A percentile compares a stretch with the other conserved stretches of the same genome.
Evolutionary conservation across 192 early-diverging fungal genomes (phyloP).

Genomic region (Anaeromyces robustus): DNA sequence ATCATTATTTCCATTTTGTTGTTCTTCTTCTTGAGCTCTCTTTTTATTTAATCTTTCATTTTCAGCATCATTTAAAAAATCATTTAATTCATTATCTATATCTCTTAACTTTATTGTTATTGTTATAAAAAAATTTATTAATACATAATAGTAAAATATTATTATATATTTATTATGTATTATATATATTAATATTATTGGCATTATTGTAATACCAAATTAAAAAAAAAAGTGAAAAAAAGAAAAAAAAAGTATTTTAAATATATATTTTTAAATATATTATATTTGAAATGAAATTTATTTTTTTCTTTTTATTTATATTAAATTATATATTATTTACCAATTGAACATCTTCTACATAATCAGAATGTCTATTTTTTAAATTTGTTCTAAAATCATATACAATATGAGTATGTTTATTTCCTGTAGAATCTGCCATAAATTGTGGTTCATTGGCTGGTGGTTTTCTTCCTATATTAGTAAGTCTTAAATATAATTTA

Average conservation of each 20-base stretch:
- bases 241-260: no score
- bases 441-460: neutral
- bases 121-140: no score
- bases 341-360: neutral
- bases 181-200: no score
- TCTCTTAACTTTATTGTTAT: neutral
- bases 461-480: neutral
- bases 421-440: neutral
- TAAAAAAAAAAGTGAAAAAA: no score
- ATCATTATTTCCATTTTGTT: no score
- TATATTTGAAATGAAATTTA: no score
- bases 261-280: no score
- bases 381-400: neutral
- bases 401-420: neutral
- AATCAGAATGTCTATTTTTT: neutral
- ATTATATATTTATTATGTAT: no score
- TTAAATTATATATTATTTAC: neutral
- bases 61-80: neutral
- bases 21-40: neutral
- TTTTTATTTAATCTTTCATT: neutral
- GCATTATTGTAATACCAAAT: no score
- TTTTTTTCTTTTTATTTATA: no score
- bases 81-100: neutral
- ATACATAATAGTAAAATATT: no score
- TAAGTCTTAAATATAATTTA: neutral